Base-by-base conservation (phyloP, 345 rosid genomes). In the Linum usitatissimum region DNA sequence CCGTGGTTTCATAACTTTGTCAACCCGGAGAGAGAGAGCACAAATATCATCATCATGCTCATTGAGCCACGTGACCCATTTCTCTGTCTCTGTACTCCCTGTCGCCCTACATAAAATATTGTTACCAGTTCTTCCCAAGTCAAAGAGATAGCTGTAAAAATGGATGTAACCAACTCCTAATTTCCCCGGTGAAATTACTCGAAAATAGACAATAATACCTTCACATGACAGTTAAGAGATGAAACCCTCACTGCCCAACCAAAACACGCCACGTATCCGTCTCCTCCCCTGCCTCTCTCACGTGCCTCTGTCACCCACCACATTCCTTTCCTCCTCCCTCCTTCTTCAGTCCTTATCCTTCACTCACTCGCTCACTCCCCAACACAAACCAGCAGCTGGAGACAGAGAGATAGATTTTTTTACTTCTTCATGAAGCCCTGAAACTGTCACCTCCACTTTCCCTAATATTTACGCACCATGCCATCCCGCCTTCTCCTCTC, bases 401-500 rank as follows among this genome's bases (percentile, higher is more conserved):
- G 17, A 10, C 14, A 45, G 51, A 45, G 1, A 45, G 13, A 42
- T 13, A 45, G 13, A 1, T 40, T 12, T 12, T 1, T 40, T 40
- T 40, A 7, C 13, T 40, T 12, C 48, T 40, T 13, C 23, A 55
- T 55, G 59, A 55, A 55, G 30, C 0, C 20, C 10, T 55, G 18
- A 55, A 18, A 55, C 1, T 14, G 2, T 20, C 59, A 18, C 59
- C 30, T 28, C 59, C 19, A 20, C 15, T 2, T 53, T 53, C 56
- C 1, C 19, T 19, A 13, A 1, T 18, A 55, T 55, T 55, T 55
- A 55, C 59, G 14, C 23, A 55, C n/a, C 9, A 55, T 55, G 59
- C 59, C 59, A 55, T 55, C 59, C 59, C 59, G 59, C 30, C 59
- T 6, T 9, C 30, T 55, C 30, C 28, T 18, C 30, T 55, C 59